Evolutionary conservation across 371 early-diverging fungal genomes (phyloP), one percentile per base, ranked within the genome.

Genomic region (Fennellomyces sp.): DNA sequence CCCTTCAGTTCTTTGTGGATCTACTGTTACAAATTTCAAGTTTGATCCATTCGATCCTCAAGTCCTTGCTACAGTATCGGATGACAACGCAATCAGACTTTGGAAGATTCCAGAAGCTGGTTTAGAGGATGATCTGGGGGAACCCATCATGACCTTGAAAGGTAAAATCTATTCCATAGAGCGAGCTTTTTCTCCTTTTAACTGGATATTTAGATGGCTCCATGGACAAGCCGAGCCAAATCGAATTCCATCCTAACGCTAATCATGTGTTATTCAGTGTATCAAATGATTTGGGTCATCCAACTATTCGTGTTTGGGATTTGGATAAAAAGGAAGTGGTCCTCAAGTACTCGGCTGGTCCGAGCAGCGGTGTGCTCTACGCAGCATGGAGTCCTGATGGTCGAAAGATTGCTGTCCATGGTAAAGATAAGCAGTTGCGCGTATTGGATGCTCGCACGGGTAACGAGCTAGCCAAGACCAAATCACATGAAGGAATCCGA

Each of bases 61-160:
- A 15, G 60, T 76, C 0, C 65, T 93, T 2, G 79, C 85, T 6
- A 88, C 90, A 56, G 87, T 79, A 0, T 85, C 87, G 2, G 86
- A 87, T 11, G 94, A 94, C 60, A 85, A 88, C 30, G 85, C 82
- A 63, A 76, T 94, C 36, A 81, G 90, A 30, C 66, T 87, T 27
- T 95, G 91, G 89, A 75, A 69, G 7, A 67, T 94, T n/a, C 90
- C 93, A 2, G 82, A 83, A 19, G 75, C 60, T 0, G 84, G 86
- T 4, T 64, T 88, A 15, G 74, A 78, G 25, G 68, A 80, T 58
- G 73, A 74, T 61, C 2, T 61, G 2, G 52, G 48, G 6, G 69
- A 73, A 17, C 48, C 56, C 4, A 56, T 26, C 15, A 39, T 38
- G 8, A 60, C 61, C 13, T 38, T 76, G 15, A 58, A 56, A 42